Conservation (phyloP, 2,329 filamentous ascomycete genomes). For the Xylaria sp. region DNA sequence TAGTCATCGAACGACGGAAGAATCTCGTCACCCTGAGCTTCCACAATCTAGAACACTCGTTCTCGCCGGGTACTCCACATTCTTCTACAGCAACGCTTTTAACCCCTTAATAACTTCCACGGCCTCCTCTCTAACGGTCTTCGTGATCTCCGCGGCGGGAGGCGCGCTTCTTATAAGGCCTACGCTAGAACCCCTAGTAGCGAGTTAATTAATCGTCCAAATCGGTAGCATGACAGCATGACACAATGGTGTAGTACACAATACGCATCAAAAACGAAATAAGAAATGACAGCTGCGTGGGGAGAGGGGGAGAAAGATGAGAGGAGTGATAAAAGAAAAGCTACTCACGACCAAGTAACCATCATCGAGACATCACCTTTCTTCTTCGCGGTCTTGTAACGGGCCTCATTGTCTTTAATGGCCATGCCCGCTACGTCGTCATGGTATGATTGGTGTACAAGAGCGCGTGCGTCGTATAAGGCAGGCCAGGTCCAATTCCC, state of each 20-base stretch:
- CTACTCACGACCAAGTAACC: constrained; percentile 51
- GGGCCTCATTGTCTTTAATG: constrained; percentile 45
- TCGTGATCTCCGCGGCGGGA: constrained; percentile 48
- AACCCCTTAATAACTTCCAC: constrained; percentile 38
- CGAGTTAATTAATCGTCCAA: constrained; percentile 4
- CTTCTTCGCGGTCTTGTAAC: constrained; percentile 43
- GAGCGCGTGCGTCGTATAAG: constrained; percentile 48
- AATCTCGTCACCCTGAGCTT: background rate
- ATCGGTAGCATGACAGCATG: background rate
- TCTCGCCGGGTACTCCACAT: background rate
- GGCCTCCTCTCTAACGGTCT: constrained; percentile 43
- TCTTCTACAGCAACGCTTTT: background rate
- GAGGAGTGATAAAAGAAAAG: no score
- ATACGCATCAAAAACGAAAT: no score
- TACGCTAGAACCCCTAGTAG: constrained; percentile 47
- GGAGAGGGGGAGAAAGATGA: background rate
- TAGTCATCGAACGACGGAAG: background rate
- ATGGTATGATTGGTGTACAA: constrained; percentile 45
- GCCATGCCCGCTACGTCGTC: constrained; percentile 45
- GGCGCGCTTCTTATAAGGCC: constrained; percentile 45
- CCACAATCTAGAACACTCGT: background rate
- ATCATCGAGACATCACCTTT: constrained; percentile 45
- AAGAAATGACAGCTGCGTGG: no score
- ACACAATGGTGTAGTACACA: no score
- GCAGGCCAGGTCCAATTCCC: constrained; percentile 47